Evolutionary conservation across 805 yeast species (phyloP), one percentile per base, ranked within the genome.

Genomic region (Yarrowia porcina): DNA sequence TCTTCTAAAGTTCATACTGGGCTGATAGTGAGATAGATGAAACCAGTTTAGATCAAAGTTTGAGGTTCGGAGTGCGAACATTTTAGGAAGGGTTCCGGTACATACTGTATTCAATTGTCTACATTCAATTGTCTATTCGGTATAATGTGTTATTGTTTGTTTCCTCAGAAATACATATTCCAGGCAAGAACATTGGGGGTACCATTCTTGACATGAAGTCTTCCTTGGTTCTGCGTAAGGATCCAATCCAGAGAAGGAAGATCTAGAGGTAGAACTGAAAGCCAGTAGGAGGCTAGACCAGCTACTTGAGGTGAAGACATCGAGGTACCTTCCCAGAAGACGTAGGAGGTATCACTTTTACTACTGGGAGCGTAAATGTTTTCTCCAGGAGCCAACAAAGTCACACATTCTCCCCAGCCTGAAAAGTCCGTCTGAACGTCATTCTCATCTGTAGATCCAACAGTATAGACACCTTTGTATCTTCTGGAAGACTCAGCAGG

Each of bases 41-140:
- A 45, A 45, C 18, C 52, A 28, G 52, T 30, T 30, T 45, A 45
- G 52, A 45, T 45, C 52, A 45, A 45, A 30, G 52, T 45, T 45
- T 30, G 7, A n/a, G 23, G 38, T 15, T n/a, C 18, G n/a, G n/a
- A n/a, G n/a, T n/a, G n/a, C n/a, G n/a, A n/a, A n/a, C n/a, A n/a
- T n/a, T n/a, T n/a, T n/a, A n/a, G n/a, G n/a, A n/a, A n/a, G n/a
- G n/a, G n/a, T n/a, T n/a, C n/a, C n/a, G n/a, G n/a, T n/a, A n/a
- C n/a, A n/a, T n/a, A n/a, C n/a, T n/a, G n/a, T n/a, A n/a, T n/a
- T n/a, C n/a, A n/a, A n/a, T n/a, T n/a, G n/a, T n/a, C n/a, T n/a
- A n/a, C n/a, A n/a, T n/a, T n/a, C n/a, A n/a, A n/a, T n/a, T n/a
- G n/a, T n/a, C n/a, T n/a, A n/a, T n/a, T n/a, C n/a, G n/a, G n/a